Conservation (phyloP, 2,329 filamentous ascomycete species). For the Aspergillus carbonarius region DNA sequence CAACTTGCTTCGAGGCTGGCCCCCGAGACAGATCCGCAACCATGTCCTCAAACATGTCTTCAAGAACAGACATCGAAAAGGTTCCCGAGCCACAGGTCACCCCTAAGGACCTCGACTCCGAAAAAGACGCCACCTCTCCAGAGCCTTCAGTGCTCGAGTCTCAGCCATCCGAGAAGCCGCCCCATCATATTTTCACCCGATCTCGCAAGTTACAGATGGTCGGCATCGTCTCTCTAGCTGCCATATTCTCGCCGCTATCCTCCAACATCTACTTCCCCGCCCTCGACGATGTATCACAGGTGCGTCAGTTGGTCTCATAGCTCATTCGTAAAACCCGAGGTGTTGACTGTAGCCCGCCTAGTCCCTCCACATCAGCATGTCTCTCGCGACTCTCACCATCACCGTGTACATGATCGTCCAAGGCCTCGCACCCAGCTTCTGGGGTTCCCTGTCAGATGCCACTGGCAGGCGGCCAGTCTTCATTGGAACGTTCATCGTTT, state of each 20-base stretch:
- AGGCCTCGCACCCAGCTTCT: conserved; percentile 51
- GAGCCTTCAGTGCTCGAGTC: background rate
- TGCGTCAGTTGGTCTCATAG: conserved; percentile 20
- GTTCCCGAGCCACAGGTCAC: background rate
- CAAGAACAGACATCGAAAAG: conserved; percentile 1
- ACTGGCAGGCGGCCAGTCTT: conserved; percentile 49
- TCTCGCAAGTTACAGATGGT: conserved; percentile 7
- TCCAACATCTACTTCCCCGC: conserved; percentile 51
- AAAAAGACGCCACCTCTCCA: background rate
- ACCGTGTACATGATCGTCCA: conserved; percentile 53
- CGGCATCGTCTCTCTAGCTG: conserved; percentile 12
- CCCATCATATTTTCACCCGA: conserved; percentile 6
- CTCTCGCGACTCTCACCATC: conserved; percentile 36
- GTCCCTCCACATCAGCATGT: conserved; percentile 26
- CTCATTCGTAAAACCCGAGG: conserved; percentile 5
- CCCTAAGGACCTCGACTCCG: background rate
- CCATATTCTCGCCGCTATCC: conserved; percentile 41
- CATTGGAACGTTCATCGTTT: conserved; percentile 48
- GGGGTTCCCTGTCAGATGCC: conserved; percentile 51
- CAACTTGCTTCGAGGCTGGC: conserved; percentile 5
- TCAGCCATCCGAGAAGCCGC: background rate
- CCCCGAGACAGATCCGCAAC: background rate
- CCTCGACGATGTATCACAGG: conserved; percentile 21
- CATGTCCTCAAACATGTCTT: conserved; percentile 1
- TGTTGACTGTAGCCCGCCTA: background rate